Base-by-base conservation (phyloP, 73 alveolate species). In the Paramecium sonneborni region DNA sequence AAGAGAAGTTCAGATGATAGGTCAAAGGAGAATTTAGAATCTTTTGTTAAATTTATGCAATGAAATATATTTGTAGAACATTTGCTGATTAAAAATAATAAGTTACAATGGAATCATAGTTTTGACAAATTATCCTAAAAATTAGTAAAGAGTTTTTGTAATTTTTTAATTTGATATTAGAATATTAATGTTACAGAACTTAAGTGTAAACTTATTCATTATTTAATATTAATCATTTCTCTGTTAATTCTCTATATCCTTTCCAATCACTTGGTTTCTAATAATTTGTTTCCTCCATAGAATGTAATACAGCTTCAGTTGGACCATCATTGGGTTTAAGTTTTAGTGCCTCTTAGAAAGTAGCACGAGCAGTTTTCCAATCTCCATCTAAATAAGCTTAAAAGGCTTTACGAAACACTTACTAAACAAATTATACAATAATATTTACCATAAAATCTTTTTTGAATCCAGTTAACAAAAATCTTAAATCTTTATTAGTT, bases 191-290 rank as follows among this genome's bases (percentile, higher is more conserved):
- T 15, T 52, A 18, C 2, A 52, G 23, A 52, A 52, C 12, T 52
- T 52, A 3, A 52, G 68, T 52, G 68, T 52, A 52, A 52, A 52
- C 9, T 52, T 52, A 52, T 52, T 52, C 34, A 52, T 52, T 52
- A 18, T 67, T 67, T 67, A 30, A 24, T 24, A 67, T 67, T 30
- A 30, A 30, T 74, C 87, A 79, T 79, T 79, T 79, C 55, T 79
- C 90, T 18, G 90, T 79, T 38, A 79, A 44, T 79, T 79, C 97
- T 86, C 94, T 91, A 95, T 93, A 95, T 76, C 98, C 98, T 52
- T 92, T 91, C 98, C 98, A 95, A 86, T 92, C 95, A 74, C 35
- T 18, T 1, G 98, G 98, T 9, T 95, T 84, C 52, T 69, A 43
- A 89, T 56, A 95, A 92, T 95, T 92, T 14, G 86, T 52, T 92